A percentile compares a stretch with the other conserved stretches of the same genome.
phyloP scores from a whole-genome alignment of 345 rosid species.

The Dipteronia dyeriana region DNA sequence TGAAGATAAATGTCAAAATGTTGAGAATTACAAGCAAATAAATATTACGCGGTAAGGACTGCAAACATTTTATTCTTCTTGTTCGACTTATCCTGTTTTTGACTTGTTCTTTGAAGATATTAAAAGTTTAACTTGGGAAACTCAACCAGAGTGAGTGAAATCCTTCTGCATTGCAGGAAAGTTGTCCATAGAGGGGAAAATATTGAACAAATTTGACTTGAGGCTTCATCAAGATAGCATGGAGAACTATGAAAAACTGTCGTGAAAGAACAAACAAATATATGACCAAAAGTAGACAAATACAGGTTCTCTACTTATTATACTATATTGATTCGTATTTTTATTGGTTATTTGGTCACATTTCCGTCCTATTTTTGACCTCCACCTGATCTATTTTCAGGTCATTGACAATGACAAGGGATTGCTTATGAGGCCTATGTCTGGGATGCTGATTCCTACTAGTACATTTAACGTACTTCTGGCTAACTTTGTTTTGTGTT shows the following conservation, averaged over 20 bases:
- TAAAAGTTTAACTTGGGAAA: conserved; percentile 1
- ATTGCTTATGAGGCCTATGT: conserved; percentile 83
- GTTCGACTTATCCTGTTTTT: conserved; percentile 2
- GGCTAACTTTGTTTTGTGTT: conserved; percentile 18
- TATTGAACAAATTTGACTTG: conserved; percentile 80
- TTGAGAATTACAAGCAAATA: background rate
- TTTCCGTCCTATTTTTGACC: background rate
- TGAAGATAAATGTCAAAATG: background rate
- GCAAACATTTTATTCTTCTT: background rate
- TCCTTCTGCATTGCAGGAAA: conserved; percentile 47
- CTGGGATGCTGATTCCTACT: conserved; percentile 52
- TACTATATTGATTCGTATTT: background rate
- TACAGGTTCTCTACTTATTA: conserved; percentile 51
- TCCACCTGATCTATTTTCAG: conserved; percentile 38
- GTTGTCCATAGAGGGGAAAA: conserved; percentile 69
- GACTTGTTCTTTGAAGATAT: background rate
- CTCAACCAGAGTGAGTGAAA: background rate
- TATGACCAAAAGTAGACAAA: conserved; percentile 74
- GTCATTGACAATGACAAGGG: conserved; percentile 81
- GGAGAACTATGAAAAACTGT: conserved; percentile 75
- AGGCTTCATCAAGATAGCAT: conserved; percentile 73
- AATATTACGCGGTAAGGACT: background rate
- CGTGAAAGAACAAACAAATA: conserved; percentile 76
- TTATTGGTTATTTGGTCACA: background rate
- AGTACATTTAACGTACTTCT: conserved; percentile 42